These are phyloP conservation scores for Pichia phayaonensis DNA, from an alignment of 805 yeast species.

Conservation along the genomic window DNA sequence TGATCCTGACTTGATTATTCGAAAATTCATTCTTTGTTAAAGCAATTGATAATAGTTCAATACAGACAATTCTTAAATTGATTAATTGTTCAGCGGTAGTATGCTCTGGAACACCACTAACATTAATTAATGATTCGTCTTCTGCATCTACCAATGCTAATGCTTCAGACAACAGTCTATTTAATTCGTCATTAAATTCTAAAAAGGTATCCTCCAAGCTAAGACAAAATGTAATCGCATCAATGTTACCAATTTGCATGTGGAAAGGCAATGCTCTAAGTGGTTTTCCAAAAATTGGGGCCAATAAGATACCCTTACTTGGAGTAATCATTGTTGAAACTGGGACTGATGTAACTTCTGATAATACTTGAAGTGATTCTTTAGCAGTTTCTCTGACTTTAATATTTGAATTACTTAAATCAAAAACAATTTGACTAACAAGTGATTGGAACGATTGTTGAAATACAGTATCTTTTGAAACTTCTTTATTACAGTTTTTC, in stretches of 20 bases:
- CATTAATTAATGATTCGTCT: conserved; percentile 87
- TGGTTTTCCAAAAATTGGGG: conserved; percentile 96
- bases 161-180: conserved; percentile 80
- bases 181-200: conserved; percentile 82
- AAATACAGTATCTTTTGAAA: conserved; percentile 53
- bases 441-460: conserved; percentile 74
- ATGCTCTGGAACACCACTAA: conserved; percentile 78
- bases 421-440: conserved; percentile 85
- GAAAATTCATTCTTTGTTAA: conserved; percentile 79
- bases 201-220: conserved; percentile 73
- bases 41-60: conserved; percentile 73
- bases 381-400: conserved; percentile 80
- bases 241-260: conserved; percentile 97
- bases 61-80: conserved; percentile 84
- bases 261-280: conserved; percentile 94
- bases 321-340: conserved; percentile 72
- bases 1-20: conserved; percentile 57
- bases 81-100: conserved; percentile 83
- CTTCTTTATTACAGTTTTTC: conserved; percentile 53
- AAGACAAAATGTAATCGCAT: conserved; percentile 90
- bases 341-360: conserved; percentile 63
- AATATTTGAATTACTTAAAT: conserved; percentile 80
- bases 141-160: conserved; percentile 95
- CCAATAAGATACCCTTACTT: conserved; percentile 71
- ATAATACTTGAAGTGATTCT: conserved; percentile 53